Percentiles rank a stretch among this genome's conserved stretches.
phyloP scores from a whole-genome alignment of 345 rosid species.

The Raphanus raphanistrum region DNA sequence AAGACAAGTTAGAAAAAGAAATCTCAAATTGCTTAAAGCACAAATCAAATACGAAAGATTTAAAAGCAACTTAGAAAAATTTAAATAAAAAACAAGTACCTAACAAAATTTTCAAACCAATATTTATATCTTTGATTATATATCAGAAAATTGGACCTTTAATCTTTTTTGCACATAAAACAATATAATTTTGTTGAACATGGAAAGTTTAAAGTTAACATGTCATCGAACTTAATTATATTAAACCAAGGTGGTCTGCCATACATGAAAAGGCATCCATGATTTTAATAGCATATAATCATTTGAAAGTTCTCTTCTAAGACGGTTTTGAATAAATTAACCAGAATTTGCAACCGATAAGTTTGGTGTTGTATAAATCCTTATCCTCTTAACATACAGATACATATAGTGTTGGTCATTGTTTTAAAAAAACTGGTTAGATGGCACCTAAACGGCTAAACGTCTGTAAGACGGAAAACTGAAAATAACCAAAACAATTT shows the following conservation, averaged over 20 bases:
- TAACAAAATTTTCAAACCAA: constrained; percentile 14
- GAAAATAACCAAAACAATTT: neutral
- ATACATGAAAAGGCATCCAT: constrained; percentile 24
- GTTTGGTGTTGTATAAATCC: neutral
- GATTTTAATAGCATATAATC: constrained; percentile 6
- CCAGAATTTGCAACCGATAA: constrained; percentile 3
- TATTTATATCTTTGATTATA: neutral
- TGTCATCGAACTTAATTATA: constrained; percentile 15
- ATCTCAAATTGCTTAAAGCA: neutral
- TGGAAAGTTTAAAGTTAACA: constrained; percentile 11
- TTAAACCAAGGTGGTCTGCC: constrained; percentile 37
- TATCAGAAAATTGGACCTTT: constrained; percentile 11
- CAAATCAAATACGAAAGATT: neutral
- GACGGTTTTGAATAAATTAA: neutral
- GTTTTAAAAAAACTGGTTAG: neutral
- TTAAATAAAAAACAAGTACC: neutral
- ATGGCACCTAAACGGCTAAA: neutral
- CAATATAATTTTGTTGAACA: constrained; percentile 26
- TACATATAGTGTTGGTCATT: neutral
- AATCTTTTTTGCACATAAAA: constrained; percentile 20
- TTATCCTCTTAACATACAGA: neutral
- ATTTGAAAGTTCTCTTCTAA: neutral
- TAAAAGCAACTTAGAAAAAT: neutral
- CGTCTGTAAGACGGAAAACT: neutral
- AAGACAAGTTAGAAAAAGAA: neutral